These are phyloP conservation scores for Pseudovirgaria hyperparasitica DNA, from an alignment of 2,329 filamentous ascomycete genomes.

Conservation along the genomic window DNA sequence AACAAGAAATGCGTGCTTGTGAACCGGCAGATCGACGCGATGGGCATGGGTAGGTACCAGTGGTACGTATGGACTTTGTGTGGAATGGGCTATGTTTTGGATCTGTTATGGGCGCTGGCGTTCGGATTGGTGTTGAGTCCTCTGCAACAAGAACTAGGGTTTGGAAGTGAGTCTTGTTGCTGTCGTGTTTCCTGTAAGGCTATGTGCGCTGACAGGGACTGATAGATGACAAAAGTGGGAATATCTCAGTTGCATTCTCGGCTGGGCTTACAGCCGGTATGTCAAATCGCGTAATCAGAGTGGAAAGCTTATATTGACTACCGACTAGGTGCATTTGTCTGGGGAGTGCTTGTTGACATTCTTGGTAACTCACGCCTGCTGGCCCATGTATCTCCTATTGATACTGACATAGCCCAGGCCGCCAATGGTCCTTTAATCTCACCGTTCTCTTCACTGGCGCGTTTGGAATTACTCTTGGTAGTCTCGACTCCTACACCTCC, in stretches of 20 bases:
- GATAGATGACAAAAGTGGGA: conserved; percentile 27
- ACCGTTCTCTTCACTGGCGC: conserved; percentile 42
- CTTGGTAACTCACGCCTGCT: conserved; percentile 22
- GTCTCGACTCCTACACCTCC: conserved; percentile 35
- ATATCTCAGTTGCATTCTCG: conserved; percentile 43
- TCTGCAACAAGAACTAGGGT: conserved; percentile 44
- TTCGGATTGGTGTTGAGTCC: conserved; percentile 43
- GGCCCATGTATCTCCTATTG: background rate
- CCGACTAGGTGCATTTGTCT: conserved; percentile 32
- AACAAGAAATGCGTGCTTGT: conserved; percentile 33
- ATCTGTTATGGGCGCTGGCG: conserved; percentile 45
- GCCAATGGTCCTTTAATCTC: conserved; percentile 45
- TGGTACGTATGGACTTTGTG: conserved; percentile 41
- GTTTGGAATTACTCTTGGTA: conserved; percentile 41
- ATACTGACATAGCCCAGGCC: conserved; percentile 13
- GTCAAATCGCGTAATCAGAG: too few species aligned
- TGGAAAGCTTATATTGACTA: background rate
- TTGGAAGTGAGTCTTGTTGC: conserved; percentile 15
- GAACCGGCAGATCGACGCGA: conserved; percentile 36
- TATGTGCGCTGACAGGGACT: background rate
- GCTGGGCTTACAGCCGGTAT: conserved; percentile 41
- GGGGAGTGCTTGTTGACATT: conserved; percentile 44
- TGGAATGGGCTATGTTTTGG: conserved; percentile 43
- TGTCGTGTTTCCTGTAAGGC: background rate
- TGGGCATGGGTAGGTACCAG: conserved; percentile 42